Evolutionary conservation across 2,329 filamentous ascomycete species (phyloP), one percentile per base, ranked within the genome.

Genomic region (Ceratocystis cubensis): DNA sequence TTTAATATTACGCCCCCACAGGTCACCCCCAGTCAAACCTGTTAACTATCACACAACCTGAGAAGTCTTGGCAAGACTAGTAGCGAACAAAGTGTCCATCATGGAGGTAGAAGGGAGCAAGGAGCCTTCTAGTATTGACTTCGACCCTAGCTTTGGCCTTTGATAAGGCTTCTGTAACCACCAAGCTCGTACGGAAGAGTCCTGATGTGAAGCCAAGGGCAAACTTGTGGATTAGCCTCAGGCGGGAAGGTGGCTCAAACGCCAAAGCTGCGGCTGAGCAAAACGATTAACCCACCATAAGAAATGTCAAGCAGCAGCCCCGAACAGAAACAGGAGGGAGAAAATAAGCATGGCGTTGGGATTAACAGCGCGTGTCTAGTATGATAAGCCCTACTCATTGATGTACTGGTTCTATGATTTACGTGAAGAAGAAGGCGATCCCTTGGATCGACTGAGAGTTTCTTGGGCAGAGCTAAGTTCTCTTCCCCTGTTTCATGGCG

Each of bases 11-110:
- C 28, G 6, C 5, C 5, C 25, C 20, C 3, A 20, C 50, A 5
- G 8, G 8, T 25, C 8, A 3, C 50, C 50, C 13, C 25, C 22
- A 13, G 22, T 30, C 4, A 17, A 57, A 20, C 53, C 4, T 7
- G 28, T 17, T 10, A 8, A 50, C n/a, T 50, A 22, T 25, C 28
- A 30, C 22, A 57, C 53, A 57, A 33, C 53, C 53, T 57, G 53
- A 57, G 30, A 57, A 57, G 53, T 57, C 53, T 57, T 57, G 53
- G 53, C 53, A 57, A 28, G 13, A 57, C 53, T 57, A 57, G 25
- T 7, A 57, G 53, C 53, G 17, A n/a, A 15, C 10, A 15, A 17
- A 30, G 53, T n/a, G 13, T 30, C 7, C 8, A 25, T 57, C 3
- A 25, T 57, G 17, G n/a, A 25, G 22, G 20, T 50, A 3, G 6